Evolutionary conservation across 371 early-diverging fungal species (phyloP).

Genomic region (Saksenaea vasiformis): DNA sequence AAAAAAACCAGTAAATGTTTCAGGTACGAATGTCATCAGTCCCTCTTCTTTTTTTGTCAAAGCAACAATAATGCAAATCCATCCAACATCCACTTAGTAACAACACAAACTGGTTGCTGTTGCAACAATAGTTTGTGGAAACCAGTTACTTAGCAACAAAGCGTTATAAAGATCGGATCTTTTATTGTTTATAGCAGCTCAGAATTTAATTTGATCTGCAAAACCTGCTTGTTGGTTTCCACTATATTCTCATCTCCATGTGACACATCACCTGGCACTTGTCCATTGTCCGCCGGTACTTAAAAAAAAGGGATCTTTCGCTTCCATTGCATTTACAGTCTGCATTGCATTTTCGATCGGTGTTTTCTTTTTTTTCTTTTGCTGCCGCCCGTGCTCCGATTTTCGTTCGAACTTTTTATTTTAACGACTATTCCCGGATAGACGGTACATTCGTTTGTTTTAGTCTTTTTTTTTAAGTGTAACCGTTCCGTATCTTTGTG

Average conservation of each 20-base stretch:
- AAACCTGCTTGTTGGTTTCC: no score
- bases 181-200: not conserved
- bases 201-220: not conserved
- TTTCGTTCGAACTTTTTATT: not conserved
- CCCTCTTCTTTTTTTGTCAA: not conserved
- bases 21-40: not conserved
- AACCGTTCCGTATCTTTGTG: no score
- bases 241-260: not conserved
- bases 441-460: not conserved
- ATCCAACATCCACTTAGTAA: no score
- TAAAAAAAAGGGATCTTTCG: not conserved
- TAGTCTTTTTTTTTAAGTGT: no score
- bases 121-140: no score
- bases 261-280: not conserved
- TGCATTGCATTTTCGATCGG: not conserved
- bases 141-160: not conserved
- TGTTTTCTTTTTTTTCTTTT: not conserved
- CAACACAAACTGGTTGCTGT: no score
- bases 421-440: not conserved
- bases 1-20: not conserved
- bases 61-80: no score
- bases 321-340: not conserved
- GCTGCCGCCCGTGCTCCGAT: not conserved
- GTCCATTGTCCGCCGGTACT: not conserved
- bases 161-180: not conserved